phyloP scores from a whole-genome alignment of 164 flowering plant species.

The Stephania cephalantha region DNA sequence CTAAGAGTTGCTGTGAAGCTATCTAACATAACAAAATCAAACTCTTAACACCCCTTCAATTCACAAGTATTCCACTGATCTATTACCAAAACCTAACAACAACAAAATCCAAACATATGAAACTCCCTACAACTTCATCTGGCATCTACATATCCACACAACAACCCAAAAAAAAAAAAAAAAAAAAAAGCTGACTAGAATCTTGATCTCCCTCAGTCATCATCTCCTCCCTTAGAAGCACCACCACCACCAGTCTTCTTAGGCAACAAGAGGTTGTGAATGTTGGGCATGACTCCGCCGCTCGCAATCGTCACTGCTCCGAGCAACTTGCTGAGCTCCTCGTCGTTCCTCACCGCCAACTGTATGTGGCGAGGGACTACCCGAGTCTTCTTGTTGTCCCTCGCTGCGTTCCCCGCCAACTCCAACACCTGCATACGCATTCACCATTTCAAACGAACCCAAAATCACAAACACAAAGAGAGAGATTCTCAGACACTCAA shows the following conservation, averaged over 20 bases:
- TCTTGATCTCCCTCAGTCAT: not conserved
- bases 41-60: too few species aligned
- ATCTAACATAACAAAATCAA: too few species aligned
- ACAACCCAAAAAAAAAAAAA: not conserved
- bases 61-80: not conserved
- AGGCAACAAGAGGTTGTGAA: not conserved
- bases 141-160: not conserved
- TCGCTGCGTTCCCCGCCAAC: not conserved
- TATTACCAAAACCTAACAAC: too few species aligned
- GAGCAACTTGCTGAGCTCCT: not conserved
- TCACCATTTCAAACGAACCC: not conserved
- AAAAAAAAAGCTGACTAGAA: too few species aligned
- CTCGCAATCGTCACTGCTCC: not conserved
- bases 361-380: not conserved
- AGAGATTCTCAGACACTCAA: too few species aligned
- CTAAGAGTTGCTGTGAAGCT: too few species aligned
- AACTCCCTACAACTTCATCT: not conserved
- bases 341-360: slow-evolving; percentile 1
- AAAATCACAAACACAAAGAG: too few species aligned
- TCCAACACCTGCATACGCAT: not conserved
- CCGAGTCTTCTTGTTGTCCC: slow-evolving; percentile 1
- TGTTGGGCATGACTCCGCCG: not conserved
- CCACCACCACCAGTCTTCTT: not conserved
- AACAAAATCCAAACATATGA: too few species aligned
- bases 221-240: not conserved